These are phyloP conservation scores for Aspergillus avenaceus DNA, from an alignment of 495 filamentous ascomycete species.

Conservation along the genomic window DNA sequence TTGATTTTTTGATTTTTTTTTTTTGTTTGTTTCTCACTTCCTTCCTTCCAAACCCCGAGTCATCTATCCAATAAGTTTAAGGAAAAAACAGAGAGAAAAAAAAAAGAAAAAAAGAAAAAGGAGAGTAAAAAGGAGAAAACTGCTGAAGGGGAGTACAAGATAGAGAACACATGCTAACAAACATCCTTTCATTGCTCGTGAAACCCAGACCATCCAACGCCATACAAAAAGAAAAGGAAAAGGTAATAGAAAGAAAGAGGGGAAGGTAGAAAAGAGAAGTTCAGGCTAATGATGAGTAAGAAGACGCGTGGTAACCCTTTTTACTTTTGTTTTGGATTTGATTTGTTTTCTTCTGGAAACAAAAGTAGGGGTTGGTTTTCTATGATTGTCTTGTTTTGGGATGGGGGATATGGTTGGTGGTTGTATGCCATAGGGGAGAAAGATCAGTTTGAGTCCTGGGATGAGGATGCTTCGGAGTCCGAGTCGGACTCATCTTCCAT, in stretches of 20 bases:
- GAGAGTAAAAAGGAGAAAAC: background rate
- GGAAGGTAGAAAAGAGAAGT: constrained; percentile 1
- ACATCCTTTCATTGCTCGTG: constrained; percentile 19
- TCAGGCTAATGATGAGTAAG: no score
- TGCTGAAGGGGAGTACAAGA: background rate
- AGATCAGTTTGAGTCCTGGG: constrained; percentile 18
- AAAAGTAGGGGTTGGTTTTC: constrained; percentile 11
- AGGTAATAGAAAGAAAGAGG: constrained; percentile 13
- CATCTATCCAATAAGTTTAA: background rate
- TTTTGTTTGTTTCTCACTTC: background rate
- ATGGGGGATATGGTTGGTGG: no score
- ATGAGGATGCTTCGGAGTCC: constrained; percentile 33
- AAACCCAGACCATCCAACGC: constrained; percentile 11
- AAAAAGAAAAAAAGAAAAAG: background rate
- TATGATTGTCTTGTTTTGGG: no score
- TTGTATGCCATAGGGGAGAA: no score
- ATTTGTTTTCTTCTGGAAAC: no score
- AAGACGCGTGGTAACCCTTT: no score
- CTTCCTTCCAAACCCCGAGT: background rate
- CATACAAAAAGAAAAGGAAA: constrained; percentile 1
- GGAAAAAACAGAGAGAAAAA: background rate
- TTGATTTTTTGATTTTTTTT: background rate
- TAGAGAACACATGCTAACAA: constrained; percentile 12
- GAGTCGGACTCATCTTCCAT: constrained; percentile 57
- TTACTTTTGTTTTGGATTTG: no score